Percentiles rank a stretch among this genome's conserved stretches.
These are phyloP conservation scores for Triticum aestivum DNA, from an alignment of 176 grass and related monocot genomes.

Conservation along the genomic window IWGSC_CS_RefSeq_v2.1 NC_057799.1:11056408-11056907, in stretches of 20 bases:
- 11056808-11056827: too few species aligned
- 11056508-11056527: conserved; percentile 20
- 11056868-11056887: too few species aligned
- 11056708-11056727: neutral
- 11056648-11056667: conserved; percentile 3
- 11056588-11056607: conserved; percentile 13
- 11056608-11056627: conserved; percentile 22
- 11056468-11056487: neutral
- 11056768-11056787: neutral
- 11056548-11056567: conserved; percentile 12
- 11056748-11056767: neutral
- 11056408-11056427: neutral
- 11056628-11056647: conserved; percentile 19
- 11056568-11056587: neutral
- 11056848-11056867: too few species aligned
- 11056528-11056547: conserved; percentile 34
- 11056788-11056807: too few species aligned
- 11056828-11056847: too few species aligned
- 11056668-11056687: conserved; percentile 18
- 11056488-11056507: conserved; percentile 13
- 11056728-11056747: conserved; percentile 11
- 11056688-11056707: neutral
- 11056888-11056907: too few species aligned
- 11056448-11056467: conserved; percentile 23
- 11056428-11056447: neutral